Base-by-base conservation (phyloP, 2,329 filamentous ascomycete species). In the Verticillium nubilum region DNA sequence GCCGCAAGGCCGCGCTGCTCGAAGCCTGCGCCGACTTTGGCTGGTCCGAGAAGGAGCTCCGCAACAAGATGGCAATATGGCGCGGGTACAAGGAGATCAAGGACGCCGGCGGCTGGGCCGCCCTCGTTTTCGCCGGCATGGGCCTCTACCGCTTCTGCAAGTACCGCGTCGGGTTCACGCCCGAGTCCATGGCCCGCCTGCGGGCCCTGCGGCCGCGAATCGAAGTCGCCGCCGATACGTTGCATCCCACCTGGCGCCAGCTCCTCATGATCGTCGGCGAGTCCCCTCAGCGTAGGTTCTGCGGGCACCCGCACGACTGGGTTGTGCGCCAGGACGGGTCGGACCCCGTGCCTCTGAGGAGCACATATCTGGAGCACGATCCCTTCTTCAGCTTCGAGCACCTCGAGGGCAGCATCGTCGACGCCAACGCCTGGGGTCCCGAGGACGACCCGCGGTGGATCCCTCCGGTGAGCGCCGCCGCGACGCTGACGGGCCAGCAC, bases 121-220 rank as follows among this genome's bases (percentile, higher is more conserved):
- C 80, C 12, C 73, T 86, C 3, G 77, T 84, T 2, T 85, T 86
- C 63, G 78, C 82, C 4, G 81, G 83, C 33, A 80, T 81, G 70
- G 82, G 83, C 1, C 77, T 86, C 15, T 85, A 85, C 67, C 76
- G 82, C 7, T 83, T 85, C 67, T 85, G 82, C 77, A 86, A 86
- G 66, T 85, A 85, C 66, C 77, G 82, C 52, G 78, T 80, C 1
- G 79, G 78, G 4, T 84, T 85, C 65, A 75, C 77, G 50, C 73
- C 76, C 5, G 78, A 80, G 17, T 77, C 81, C 3, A 79, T 83
- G 69, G 72, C 75, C 35, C 75, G 76, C 2, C 70, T 85, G 6
- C 72, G 72, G 17, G 72, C 71, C 31, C 66, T 83, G 9, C 69
- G 74, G 47, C 74, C 77, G 28, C 73, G 79, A 17, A 74, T 84